A percentile compares a stretch with the other conserved stretches of the same genome.
phyloP scores from a whole-genome alignment of 495 filamentous ascomycete genomes.

The Daldinia caldariorum region DNA sequence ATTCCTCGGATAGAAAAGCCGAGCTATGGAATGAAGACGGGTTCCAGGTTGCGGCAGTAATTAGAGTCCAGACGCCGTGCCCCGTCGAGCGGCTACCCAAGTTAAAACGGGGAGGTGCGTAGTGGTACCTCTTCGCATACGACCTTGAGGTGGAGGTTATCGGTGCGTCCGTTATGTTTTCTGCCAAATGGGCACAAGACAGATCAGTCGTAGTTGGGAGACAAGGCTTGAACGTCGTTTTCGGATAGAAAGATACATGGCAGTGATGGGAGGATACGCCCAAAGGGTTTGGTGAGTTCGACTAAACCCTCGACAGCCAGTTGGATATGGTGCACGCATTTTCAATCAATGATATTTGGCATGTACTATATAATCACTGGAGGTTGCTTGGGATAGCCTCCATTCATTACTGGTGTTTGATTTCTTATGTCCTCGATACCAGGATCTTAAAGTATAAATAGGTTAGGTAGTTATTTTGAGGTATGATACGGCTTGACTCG shows the following conservation, averaged over 20 bases:
- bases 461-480: too few species aligned
- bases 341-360: not conserved
- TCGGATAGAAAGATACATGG: not conserved
- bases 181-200: not conserved
- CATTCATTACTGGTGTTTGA: not conserved
- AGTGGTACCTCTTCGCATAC: not conserved
- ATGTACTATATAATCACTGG: not conserved
- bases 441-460: too few species aligned
- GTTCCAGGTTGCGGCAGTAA: not conserved
- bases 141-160: constrained; percentile 3
- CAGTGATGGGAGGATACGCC: not conserved
- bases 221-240: not conserved
- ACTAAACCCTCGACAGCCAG: not conserved
- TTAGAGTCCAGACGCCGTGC: not conserved
- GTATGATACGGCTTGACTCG: not conserved
- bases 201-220: not conserved
- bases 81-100: not conserved
- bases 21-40: not conserved
- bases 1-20: not conserved
- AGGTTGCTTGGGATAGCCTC: not conserved
- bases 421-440: too few species aligned
- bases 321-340: not conserved
- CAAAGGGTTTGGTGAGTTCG: not conserved
- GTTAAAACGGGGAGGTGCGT: not conserved
- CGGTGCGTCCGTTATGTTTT: not conserved